Percentiles rank a stretch among this genome's conserved stretches.
Conservation (phyloP, 2,329 filamentous ascomycete species). For the Pseudogymnoascus sp. region DNA sequence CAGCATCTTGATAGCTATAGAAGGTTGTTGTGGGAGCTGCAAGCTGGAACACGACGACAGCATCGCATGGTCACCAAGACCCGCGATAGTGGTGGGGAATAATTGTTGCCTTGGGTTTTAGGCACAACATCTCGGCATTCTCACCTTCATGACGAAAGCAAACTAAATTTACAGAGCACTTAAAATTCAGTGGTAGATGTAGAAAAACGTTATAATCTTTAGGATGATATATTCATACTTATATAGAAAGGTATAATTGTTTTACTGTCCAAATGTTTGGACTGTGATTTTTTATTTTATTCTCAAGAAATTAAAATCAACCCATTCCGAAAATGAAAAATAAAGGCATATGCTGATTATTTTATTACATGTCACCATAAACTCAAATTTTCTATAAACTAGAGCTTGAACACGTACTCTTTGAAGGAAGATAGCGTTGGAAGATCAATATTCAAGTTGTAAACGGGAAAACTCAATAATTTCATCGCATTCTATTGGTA, state of each 20-base stretch:
- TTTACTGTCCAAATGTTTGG: too few species aligned
- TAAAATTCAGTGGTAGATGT: background rate
- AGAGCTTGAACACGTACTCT: background rate
- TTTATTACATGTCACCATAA: too few species aligned
- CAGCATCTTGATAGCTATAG: conserved; percentile 27
- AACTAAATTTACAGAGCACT: background rate
- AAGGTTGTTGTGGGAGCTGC: background rate
- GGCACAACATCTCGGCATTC: background rate
- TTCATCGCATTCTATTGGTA: background rate
- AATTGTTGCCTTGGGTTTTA: background rate
- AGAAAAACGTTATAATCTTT: too few species aligned
- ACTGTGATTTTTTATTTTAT: too few species aligned
- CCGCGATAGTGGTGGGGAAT: background rate
- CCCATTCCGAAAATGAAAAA: background rate
- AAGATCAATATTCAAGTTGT: background rate
- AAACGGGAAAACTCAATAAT: background rate
- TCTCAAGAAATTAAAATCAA: background rate
- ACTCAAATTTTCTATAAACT: too few species aligned
- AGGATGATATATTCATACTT: background rate
- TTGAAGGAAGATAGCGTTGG: background rate
- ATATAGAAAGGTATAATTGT: background rate
- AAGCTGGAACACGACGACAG: background rate
- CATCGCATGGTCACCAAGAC: conserved; percentile 1
- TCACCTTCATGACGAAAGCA: background rate
- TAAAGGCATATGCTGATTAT: too few species aligned